These are phyloP conservation scores for Triticum dicoccoides DNA, from an alignment of 176 grass and related monocot species.

Conservation along the genomic window DNA sequence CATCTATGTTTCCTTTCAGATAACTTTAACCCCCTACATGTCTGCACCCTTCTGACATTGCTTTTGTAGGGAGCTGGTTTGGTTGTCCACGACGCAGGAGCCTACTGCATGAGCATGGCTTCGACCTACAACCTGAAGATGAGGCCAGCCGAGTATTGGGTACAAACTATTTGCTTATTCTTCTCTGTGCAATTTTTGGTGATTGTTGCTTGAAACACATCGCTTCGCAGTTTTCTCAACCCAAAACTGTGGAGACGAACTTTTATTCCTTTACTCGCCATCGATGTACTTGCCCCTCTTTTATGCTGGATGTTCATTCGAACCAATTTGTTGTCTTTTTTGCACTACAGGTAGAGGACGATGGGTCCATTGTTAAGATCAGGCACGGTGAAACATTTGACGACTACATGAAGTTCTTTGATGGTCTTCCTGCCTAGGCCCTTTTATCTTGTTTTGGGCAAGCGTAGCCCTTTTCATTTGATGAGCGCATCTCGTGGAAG, in stretches of 20 bases:
- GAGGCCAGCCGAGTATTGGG: slow-evolving; percentile 93
- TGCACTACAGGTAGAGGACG: slow-evolving; percentile 50
- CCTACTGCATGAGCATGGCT: slow-evolving; percentile 99
- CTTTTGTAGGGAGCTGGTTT: slow-evolving; percentile 74
- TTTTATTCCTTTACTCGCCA: too few species aligned
- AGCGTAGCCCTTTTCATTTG: neutral
- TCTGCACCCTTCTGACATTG: neutral
- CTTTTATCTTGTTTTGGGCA: too few species aligned
- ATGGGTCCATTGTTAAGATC: slow-evolving; percentile 69
- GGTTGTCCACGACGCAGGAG: slow-evolving; percentile 93
- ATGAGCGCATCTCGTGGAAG: neutral
- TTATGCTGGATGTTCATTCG: neutral
- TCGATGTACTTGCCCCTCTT: neutral
- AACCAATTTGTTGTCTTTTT: neutral
- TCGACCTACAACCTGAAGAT: slow-evolving; percentile 96
- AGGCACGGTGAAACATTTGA: slow-evolving; percentile 82
- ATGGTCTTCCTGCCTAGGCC: slow-evolving; percentile 51
- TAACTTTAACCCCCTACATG: neutral
- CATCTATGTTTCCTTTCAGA: neutral
- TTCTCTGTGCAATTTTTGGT: neutral
- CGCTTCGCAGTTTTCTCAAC: too few species aligned
- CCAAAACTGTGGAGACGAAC: neutral
- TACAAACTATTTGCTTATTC: slow-evolving; percentile 19
- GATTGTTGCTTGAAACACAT: too few species aligned
- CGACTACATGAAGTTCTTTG: slow-evolving; percentile 86